Evolutionary conservation across 805 yeast genomes (phyloP), one percentile per base, ranked within the genome.

Genomic region (Metschnikowia kunwiensis): DNA sequence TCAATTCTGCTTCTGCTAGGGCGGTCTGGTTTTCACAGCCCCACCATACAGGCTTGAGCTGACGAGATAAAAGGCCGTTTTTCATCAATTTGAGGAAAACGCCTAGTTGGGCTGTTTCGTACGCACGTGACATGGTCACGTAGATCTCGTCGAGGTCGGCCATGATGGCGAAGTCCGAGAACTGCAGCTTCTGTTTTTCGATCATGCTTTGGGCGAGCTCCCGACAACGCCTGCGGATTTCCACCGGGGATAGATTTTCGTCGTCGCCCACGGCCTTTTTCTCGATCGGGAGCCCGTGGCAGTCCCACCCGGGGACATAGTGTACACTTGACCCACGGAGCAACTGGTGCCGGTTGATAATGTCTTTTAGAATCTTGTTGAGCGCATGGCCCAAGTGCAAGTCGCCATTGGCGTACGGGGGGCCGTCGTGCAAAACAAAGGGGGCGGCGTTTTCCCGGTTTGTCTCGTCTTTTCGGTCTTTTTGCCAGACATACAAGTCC

Each of bases 201-300:
- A 87, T 76, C 58, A 94, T 78, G 6, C 61, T 55, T n/a, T 61
- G 45, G 0, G 97, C 98, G 54, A 84, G 83, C 17, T 68, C 63
- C 24, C 75, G 58, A 13, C 96, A 93, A 12, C 75, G 60, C n/a
- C 63, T 54, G 28, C 96, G 71, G 10, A 84, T 72, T 34, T 82
- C 81, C n/a, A 64, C 50, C 0, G 53, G 38, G 3, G 75, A 65
- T 15, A 72, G 56, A 36, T 32, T 50, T 49, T 31, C 55, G 35
- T 37, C 48, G 43, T 73, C 49, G 28, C 53, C 58, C 15, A 86
- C 59, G 0, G 95, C 95, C 51, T 88, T 89, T 55, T 86, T 68
- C 59, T 93, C 99, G 44, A 93, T 93, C 1, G 99, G 99, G 24
- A 93, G 66, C 0, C 99, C 99, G 63, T 93, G 99, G 55, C 98